Conservation (phyloP, 2,329 filamentous ascomycete genomes). For the Parastagonospora avenae region DNA sequence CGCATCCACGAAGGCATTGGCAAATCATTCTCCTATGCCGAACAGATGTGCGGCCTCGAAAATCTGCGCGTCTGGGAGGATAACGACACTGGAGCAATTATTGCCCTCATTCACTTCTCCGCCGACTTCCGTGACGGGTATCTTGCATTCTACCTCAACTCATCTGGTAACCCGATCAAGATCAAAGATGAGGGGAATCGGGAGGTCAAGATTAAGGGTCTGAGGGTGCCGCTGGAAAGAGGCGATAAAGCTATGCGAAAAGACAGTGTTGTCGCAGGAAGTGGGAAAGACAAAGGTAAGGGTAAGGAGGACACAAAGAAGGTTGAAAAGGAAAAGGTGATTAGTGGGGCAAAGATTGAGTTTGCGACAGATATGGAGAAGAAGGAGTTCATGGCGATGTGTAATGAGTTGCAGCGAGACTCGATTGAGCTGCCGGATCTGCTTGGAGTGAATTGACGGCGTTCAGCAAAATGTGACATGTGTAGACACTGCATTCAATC, state of each 20-base stretch:
- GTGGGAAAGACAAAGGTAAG: slow-evolving; percentile 13
- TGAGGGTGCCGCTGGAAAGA: slow-evolving; percentile 43
- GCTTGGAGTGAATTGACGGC: slow-evolving; percentile 33
- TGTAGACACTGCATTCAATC: background rate
- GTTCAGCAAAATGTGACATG: background rate
- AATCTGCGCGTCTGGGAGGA: slow-evolving; percentile 55
- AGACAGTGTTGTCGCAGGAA: slow-evolving; percentile 22
- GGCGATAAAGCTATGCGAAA: slow-evolving; percentile 20
- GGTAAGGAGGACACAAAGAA: slow-evolving; percentile 10
- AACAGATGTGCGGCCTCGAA: slow-evolving; percentile 57
- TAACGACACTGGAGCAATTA: slow-evolving; percentile 48
- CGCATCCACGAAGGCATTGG: slow-evolving; percentile 52
- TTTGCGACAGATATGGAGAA: slow-evolving; percentile 52
- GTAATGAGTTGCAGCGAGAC: slow-evolving; percentile 45
- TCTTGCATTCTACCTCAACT: slow-evolving; percentile 54
- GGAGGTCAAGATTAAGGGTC: slow-evolving; percentile 50
- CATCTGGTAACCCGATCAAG: slow-evolving; percentile 41
- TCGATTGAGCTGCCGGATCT: slow-evolving; percentile 48
- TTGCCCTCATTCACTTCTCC: slow-evolving; percentile 52
- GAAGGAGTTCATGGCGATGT: slow-evolving; percentile 45
- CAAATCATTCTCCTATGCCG: slow-evolving; percentile 51
- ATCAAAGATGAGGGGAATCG: slow-evolving; percentile 49
- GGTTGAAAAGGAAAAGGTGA: slow-evolving; percentile 45
- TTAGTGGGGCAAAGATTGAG: slow-evolving; percentile 51
- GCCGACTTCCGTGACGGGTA: slow-evolving; percentile 52